These are phyloP conservation scores for Candida easanensis DNA, from an alignment of 805 yeast species.

Conservation along the genomic window DNA sequence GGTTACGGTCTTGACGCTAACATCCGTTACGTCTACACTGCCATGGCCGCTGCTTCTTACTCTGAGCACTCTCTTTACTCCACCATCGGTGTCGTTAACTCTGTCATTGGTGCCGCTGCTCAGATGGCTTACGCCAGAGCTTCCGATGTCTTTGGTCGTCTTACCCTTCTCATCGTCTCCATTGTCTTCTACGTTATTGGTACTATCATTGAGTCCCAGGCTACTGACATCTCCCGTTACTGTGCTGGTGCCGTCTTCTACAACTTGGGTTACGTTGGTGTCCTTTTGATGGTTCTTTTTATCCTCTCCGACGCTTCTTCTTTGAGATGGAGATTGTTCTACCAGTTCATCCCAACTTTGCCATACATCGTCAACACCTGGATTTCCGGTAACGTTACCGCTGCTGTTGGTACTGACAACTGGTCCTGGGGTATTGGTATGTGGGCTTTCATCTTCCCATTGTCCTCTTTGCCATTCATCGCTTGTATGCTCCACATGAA, in stretches of 20 bases:
- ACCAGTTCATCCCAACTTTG: constrained; percentile 62
- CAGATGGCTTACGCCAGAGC: constrained; percentile 63
- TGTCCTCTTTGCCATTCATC: constrained; percentile 59
- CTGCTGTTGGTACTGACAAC: constrained; percentile 30
- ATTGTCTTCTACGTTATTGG: constrained; percentile 59
- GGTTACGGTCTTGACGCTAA: constrained; percentile 55
- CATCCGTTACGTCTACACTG: constrained; percentile 46
- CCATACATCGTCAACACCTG: constrained; percentile 79
- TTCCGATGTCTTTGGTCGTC: constrained; percentile 66
- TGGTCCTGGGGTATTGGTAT: constrained; percentile 80
- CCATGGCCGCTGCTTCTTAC: constrained; percentile 56
- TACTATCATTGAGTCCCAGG: constrained; percentile 60
- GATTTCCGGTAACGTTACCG: constrained; percentile 61
- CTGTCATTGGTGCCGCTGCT: constrained; percentile 64
- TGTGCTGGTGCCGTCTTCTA: constrained; percentile 64
- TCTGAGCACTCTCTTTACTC: constrained; percentile 52
- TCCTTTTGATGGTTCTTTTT: constrained; percentile 52
- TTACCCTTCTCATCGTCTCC: constrained; percentile 46
- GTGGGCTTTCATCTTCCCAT: constrained; percentile 77
- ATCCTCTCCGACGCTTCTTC: constrained; percentile 65
- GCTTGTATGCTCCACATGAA: constrained; percentile 54
- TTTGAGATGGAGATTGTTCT: constrained; percentile 67
- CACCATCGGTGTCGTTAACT: constrained; percentile 54
- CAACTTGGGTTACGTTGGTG: constrained; percentile 59
- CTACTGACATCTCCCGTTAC: constrained; percentile 52